Percentiles rank a stretch among this genome's conserved stretches.
These are phyloP conservation scores for Ophiostoma piceae DNA, from an alignment of 2,329 filamentous ascomycete species.

Conservation along the genomic window DNA sequence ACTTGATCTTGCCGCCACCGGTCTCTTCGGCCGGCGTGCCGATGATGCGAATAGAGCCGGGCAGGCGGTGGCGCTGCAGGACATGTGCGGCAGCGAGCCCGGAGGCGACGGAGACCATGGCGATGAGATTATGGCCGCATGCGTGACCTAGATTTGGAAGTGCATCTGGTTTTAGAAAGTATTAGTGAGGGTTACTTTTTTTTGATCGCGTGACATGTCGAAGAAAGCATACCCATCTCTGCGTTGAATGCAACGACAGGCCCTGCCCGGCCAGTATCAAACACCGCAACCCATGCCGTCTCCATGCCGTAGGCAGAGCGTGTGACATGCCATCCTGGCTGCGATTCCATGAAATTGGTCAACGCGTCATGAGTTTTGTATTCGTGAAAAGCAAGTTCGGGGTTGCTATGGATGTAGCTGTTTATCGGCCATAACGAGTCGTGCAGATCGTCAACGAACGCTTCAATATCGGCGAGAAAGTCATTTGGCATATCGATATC, in stretches of 20 bases:
- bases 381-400: slow-evolving; percentile 16
- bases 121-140: slow-evolving; percentile 17
- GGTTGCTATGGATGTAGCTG: slow-evolving; percentile 13
- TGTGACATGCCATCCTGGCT: not conserved
- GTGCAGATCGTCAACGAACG: not conserved
- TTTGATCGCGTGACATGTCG: too few species aligned
- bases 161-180: too few species aligned
- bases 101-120: slow-evolving; percentile 11
- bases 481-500: not conserved
- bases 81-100: not conserved
- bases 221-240: not conserved
- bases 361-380: slow-evolving; percentile 13
- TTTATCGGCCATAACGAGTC: slow-evolving; percentile 10
- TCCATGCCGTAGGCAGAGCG: not conserved
- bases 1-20: slow-evolving; percentile 17
- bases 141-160: slow-evolving; percentile 12
- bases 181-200: too few species aligned
- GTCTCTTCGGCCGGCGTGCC: slow-evolving; percentile 16
- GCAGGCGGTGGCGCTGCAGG: not conserved
- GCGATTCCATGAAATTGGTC: not conserved
- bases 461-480: not conserved
- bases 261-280: not conserved
- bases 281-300: not conserved
- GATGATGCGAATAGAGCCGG: slow-evolving; percentile 10
- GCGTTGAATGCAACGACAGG: not conserved